Percentiles rank a stretch among this genome's conserved stretches.
Conservation (phyloP, 257 asterid species). For the Ajuga chamaepitys region DNA sequence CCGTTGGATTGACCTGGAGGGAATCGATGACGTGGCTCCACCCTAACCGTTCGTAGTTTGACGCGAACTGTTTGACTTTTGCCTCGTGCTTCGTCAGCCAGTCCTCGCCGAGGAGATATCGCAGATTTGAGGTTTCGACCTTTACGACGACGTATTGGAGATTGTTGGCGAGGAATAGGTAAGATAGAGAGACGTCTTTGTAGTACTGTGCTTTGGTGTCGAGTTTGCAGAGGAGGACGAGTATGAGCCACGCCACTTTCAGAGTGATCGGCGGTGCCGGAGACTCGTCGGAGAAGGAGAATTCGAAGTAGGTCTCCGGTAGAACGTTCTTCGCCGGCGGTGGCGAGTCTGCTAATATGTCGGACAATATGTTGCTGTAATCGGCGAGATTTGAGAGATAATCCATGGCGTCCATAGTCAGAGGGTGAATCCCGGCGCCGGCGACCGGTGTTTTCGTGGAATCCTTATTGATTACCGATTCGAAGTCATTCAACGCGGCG, state of each 20-base stretch:
- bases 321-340: slow-evolving; percentile 23
- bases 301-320: slow-evolving; percentile 48
- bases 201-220: slow-evolving; percentile 60
- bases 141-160: slow-evolving; percentile 51
- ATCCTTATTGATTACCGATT: slow-evolving; percentile 45
- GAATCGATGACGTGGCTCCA: slow-evolving; percentile 70
- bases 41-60: slow-evolving; percentile 51
- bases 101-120: slow-evolving; percentile 58
- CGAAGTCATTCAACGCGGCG: slow-evolving; percentile 46
- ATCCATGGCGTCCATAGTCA: slow-evolving; percentile 55
- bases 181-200: slow-evolving; percentile 52
- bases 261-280: slow-evolving; percentile 38
- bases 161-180: slow-evolving; percentile 78
- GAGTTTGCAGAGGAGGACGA: slow-evolving; percentile 61
- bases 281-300: slow-evolving; percentile 50
- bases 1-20: slow-evolving; percentile 42
- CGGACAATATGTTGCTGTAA: slow-evolving; percentile 52
- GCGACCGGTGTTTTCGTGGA: slow-evolving; percentile 42
- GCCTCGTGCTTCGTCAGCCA: slow-evolving; percentile 62
- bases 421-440: slow-evolving; percentile 60
- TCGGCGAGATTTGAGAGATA: slow-evolving; percentile 57
- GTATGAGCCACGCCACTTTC: slow-evolving; percentile 59
- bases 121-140: slow-evolving; percentile 58
- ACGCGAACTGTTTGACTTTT: slow-evolving; percentile 45
- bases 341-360: slow-evolving; percentile 41